Evolutionary conservation across 1,284 basidiomycete genomes (phyloP), one percentile per base, ranked within the genome.

Genomic region (Pulchroboletus neoregius): DNA sequence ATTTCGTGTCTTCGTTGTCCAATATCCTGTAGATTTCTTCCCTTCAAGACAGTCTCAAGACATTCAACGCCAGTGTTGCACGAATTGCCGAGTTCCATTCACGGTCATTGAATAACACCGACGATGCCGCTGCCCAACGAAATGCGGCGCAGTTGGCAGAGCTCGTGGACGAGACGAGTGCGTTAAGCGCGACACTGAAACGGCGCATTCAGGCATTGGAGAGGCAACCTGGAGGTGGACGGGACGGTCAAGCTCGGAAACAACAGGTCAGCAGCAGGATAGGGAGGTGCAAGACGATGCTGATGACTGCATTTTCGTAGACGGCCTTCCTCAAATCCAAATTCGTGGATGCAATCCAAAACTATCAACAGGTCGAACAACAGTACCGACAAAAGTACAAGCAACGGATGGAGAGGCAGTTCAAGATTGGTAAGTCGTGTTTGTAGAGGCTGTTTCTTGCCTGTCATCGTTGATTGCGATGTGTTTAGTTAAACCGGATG

Each of bases 331-430:
- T 91, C 53, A 90, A 88, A 68, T 78, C 81, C 43, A 91, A 89
- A 66, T 91, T 91, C 62, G 78, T 89, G 43, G 87, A 90, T 55
- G 87, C 87, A n/a, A 88, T 91, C 52, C 86, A 91, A 68, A 81
- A 75, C 55, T 91, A 89, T 62, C 93, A 97, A 71, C 80, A 82
- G 33, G 91, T 96, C 20, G 96, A 99, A 71, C 88, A 94, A 68
- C 85, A 91, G 63, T 92, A 90, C 67, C 84, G 95, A 49, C 79
- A 87, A 56, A 94, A 91, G 73, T 94, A 96, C 71, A 92, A 92
- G 70, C 91, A 94, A 66, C 79, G 94, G 37, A 84, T 95, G 74
- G 94, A 95, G 72, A 81, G 96, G 53, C 96, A 99, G 71, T 95
- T 88, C 75, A 92, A 87, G 71, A 99, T 99, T 58, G 87, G 87